Percentiles rank a stretch among this genome's conserved stretches.
Evolutionary conservation across 352 stramenopile genomes (phyloP).

Genomic region (Salisapilia sapeloensis): DNA sequence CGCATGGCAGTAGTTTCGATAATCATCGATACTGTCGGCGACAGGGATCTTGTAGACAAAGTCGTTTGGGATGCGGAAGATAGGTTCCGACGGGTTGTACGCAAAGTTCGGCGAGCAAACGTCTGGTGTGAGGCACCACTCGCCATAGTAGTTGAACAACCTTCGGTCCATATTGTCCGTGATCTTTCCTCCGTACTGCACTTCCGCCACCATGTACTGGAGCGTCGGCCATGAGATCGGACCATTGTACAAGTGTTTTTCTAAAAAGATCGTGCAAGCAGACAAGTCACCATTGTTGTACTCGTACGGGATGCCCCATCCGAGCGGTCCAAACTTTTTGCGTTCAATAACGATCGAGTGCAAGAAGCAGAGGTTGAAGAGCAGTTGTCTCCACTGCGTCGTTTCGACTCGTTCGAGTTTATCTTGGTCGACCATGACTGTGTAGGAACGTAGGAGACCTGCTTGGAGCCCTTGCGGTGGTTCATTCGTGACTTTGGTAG

Average conservation of each 20-base stretch:
- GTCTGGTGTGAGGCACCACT: slow-evolving; percentile 90
- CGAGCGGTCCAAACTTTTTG: slow-evolving; percentile 96
- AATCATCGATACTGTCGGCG: slow-evolving; percentile 87
- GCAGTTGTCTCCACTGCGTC: slow-evolving; percentile 90
- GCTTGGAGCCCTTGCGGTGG: slow-evolving; percentile 91
- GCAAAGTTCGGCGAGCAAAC: slow-evolving; percentile 76
- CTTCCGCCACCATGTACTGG: slow-evolving; percentile 98
- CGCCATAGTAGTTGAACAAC: slow-evolving; percentile 95
- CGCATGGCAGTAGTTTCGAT: slow-evolving; percentile 88
- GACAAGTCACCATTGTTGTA: slow-evolving; percentile 98
- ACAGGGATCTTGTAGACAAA: slow-evolving; percentile 93
- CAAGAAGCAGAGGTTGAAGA: slow-evolving; percentile 97
- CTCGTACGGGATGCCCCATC: slow-evolving; percentile 98
- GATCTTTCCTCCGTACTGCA: slow-evolving; percentile 98
- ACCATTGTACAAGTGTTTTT: slow-evolving; percentile 97
- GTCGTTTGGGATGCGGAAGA: slow-evolving; percentile 94
- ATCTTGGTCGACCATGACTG: slow-evolving; percentile 98
- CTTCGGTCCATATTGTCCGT: slow-evolving; percentile 96
- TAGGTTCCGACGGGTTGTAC: slow-evolving; percentile 89
- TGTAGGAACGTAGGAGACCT: slow-evolving; percentile 92
- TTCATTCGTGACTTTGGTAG: slow-evolving; percentile 98
- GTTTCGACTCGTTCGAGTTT: slow-evolving; percentile 94
- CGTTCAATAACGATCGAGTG: slow-evolving; percentile 97
- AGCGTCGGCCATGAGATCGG: slow-evolving; percentile 97
- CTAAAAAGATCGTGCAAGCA: slow-evolving; percentile 95